These are phyloP conservation scores for Ascoidea rubescens DNA, from an alignment of 805 yeast species.

Conservation along the genomic window DNA sequence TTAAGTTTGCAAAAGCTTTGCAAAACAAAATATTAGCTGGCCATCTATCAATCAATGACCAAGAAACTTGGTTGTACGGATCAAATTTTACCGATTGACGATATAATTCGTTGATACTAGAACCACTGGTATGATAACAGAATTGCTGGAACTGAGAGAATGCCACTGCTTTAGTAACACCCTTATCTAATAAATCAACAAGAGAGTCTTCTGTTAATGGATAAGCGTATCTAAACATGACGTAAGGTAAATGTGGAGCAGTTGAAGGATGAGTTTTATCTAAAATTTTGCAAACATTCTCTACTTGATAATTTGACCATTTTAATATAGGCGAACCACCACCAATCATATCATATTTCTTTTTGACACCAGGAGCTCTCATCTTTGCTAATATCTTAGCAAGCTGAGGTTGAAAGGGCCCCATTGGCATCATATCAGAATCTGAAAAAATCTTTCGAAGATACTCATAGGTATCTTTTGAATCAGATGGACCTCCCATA, in stretches of 20 bases:
- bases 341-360: constrained; percentile 78
- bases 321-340: constrained; percentile 94
- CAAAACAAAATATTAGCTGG: constrained; percentile 77
- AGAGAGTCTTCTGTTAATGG: constrained; percentile 85
- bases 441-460: constrained; percentile 73
- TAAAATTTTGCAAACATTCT: constrained; percentile 63
- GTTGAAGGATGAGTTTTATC: constrained; percentile 68
- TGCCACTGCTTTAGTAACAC: constrained; percentile 82
- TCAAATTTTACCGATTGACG: constrained; percentile 54
- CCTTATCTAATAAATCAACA: constrained; percentile 62
- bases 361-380: constrained; percentile 77
- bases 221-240: constrained; percentile 88
- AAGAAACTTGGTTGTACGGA: constrained; percentile 55
- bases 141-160: constrained; percentile 97
- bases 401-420: constrained; percentile 53
- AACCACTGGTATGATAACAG: constrained; percentile 88
- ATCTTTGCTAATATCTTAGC: constrained; percentile 74
- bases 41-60: constrained; percentile 96
- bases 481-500: constrained; percentile 96
- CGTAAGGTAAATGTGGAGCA: constrained; percentile 93
- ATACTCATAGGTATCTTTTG: constrained; percentile 73
- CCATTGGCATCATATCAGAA: constrained; percentile 81
- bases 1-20: constrained; percentile 60
- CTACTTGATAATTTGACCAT: constrained; percentile 83
- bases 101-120: constrained; percentile 77